These are phyloP conservation scores for Talaromyces sp. DNA, from an alignment of 2,329 filamentous ascomycete species.

Conservation along the genomic window DNA sequence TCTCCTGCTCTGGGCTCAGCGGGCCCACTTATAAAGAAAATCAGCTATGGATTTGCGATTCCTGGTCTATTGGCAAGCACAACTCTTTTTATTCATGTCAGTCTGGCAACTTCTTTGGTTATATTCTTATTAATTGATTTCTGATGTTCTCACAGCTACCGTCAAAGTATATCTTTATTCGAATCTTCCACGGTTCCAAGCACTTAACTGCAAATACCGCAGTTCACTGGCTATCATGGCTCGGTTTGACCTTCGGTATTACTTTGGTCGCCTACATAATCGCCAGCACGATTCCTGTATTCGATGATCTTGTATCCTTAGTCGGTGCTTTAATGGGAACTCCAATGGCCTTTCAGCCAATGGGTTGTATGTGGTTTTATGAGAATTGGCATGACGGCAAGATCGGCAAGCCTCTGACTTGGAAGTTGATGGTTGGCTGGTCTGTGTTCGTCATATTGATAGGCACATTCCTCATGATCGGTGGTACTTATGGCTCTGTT, in stretches of 20 bases:
- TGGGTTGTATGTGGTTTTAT: constrained; percentile 49
- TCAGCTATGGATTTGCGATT: constrained; percentile 47
- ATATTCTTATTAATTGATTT: background rate
- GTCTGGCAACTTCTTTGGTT: too few species aligned
- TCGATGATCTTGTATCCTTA: constrained; percentile 25
- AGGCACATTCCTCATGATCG: constrained; percentile 48
- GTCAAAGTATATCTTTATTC: constrained; percentile 26
- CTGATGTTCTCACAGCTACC: constrained; percentile 18
- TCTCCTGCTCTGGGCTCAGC: constrained; percentile 53
- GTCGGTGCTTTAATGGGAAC: constrained; percentile 28
- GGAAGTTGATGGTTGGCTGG: constrained; percentile 20
- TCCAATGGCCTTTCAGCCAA: constrained; percentile 28
- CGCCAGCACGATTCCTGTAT: constrained; percentile 31
- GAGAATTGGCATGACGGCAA: constrained; percentile 39
- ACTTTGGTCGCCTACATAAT: constrained; percentile 27
- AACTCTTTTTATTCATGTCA: background rate
- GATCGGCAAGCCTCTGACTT: constrained; percentile 15
- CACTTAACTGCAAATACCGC: constrained; percentile 22
- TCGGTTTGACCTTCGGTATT: constrained; percentile 22
- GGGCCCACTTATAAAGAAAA: constrained; percentile 43
- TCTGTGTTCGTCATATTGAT: constrained; percentile 37
- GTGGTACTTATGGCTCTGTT: constrained; percentile 43
- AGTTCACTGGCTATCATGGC: constrained; percentile 28
- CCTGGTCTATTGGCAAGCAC: constrained; percentile 35
- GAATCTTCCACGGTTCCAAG: constrained; percentile 21